Evolutionary conservation across 495 filamentous ascomycete species (phyloP), one percentile per base, ranked within the genome.

Genomic region (Penicillium ucsense): DNA sequence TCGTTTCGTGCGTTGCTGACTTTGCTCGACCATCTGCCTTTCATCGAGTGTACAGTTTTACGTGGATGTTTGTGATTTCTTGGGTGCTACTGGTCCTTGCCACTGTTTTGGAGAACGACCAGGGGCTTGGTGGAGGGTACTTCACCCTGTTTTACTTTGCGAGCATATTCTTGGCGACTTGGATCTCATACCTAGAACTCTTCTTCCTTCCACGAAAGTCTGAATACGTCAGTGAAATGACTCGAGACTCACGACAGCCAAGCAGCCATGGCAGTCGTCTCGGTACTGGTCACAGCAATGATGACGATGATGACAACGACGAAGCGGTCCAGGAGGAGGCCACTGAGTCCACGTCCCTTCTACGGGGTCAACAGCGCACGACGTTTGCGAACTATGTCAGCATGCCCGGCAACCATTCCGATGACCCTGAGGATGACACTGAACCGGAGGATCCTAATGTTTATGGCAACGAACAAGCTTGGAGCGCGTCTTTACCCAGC

Each of bases 21-120:
- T 84, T 80, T 51, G 78, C 84, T 5, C 77, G 89, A n/a, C 90
- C 91, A 8, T 88, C 85, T 4, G 92, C 91, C 3, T 78, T 98
- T 20, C 85, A 89, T 43, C 74, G 91, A 31, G 75, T 81, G 11
- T 95, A 94, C 65, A 78, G 80, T 36, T 75, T 85, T 33, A 76
- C 92, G 20, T 95, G 92, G 89, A 73, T 92, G 50, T 95, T 87
- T 59, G 52, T 80, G 29, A 60, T 87, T 6, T 74, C 79, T 31
- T 95, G 88, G 81, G 63, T 79, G 12, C 54, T 86, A 32, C 72
- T 94, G 32, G 82, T 95, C 9, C 74, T 71, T 8, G 77, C 82
- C 28, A 89, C 90, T 3, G 80, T 91, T 4, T 74, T 79, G 42
- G 81, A 88, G 50, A 79, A 91, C 56, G 76, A 82, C 45, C 71